Evolutionary conservation across 768 basidiomycete genomes (phyloP), one percentile per base, ranked within the genome.

Genomic region (Coprinopsis cinerea): DNA sequence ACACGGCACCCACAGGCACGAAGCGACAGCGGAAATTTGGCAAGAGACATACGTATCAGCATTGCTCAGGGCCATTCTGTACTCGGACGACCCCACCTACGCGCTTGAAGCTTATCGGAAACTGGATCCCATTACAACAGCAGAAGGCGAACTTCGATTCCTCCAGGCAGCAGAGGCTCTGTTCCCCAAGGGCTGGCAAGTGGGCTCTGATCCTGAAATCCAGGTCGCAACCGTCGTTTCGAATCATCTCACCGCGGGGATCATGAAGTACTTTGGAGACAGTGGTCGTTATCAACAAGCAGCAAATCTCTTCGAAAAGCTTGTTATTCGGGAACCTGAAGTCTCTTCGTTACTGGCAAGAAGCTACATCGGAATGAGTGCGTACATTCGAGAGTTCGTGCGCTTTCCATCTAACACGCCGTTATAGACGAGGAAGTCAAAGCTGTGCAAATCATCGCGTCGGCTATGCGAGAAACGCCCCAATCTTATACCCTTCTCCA

Each of bases 191-290:
- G 93, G 95, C 27, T 98, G 96, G 96, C 94, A 96, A 62, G 88
- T 98, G 6, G 96, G 95, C 2, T 96, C 93, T 0, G 96, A 98
- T 55, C 96, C 96, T 0, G 96, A 99, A 67, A 95, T 98, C 20
- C 96, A 99, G 63, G 95, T 99, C 13, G 96, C 96, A 1, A 95
- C 93, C 2, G 76, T 92, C 24, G 92, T 96, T 3, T 94, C 93
- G 20, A 99, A 99, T 63, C 96, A 98, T 63, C 77, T 99, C 20
- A 94, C 92, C 0, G 86, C 92, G 10, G 95, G 89, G 0, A 79
- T 98, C 57, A 79, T 97, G 74, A 98, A 98, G 63, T 97, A 98
- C 66, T 98, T 99, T 59, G 90, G 93, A 2, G 90, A 93, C 60
- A 85, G 89, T 47, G 93, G 85, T 47, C 76, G 95, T 48, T 90